Conservation (phyloP, 768 basidiomycete genomes). For the Cystoderma amianthinum region DNA sequence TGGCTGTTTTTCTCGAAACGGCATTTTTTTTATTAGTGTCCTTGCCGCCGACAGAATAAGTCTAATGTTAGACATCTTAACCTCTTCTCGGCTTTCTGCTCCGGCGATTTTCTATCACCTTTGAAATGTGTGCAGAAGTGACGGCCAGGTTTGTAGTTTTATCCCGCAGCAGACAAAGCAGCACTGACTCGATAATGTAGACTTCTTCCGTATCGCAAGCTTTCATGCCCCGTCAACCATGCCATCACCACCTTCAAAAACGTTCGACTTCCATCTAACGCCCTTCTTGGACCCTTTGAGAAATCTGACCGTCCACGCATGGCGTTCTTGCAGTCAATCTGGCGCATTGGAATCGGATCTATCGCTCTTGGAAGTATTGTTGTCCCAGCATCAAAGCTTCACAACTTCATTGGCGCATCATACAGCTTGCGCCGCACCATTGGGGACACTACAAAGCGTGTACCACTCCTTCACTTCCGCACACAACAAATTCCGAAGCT, state of each 20-base stretch:
- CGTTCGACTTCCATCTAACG: slow-evolving; percentile 20
- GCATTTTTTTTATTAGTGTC: slow-evolving; percentile 31
- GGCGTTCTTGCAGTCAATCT: slow-evolving; percentile 18
- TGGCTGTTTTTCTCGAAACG: slow-evolving; percentile 26
- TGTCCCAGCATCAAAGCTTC: slow-evolving; percentile 15
- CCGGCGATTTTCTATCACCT: slow-evolving; percentile 27
- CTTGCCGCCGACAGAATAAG: slow-evolving; percentile 25
- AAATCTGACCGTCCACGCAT: slow-evolving; percentile 5
- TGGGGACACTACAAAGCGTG: slow-evolving; percentile 8
- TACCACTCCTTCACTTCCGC: slow-evolving; percentile 25
- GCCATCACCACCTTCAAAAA: slow-evolving; percentile 26
- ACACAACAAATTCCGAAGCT: slow-evolving; percentile 35
- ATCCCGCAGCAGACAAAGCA: not conserved
- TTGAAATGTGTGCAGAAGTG: slow-evolving; percentile 29
- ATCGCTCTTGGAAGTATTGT: slow-evolving; percentile 16
- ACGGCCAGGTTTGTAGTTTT: slow-evolving; percentile 13
- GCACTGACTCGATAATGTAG: slow-evolving; percentile 5
- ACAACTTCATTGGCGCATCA: slow-evolving; percentile 15
- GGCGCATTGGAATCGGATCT: slow-evolving; percentile 23
- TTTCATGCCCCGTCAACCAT: slow-evolving; percentile 23
- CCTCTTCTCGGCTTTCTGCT: slow-evolving; percentile 29
- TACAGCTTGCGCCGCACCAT: slow-evolving; percentile 24
- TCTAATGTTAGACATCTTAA: slow-evolving; percentile 26
- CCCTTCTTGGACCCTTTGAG: slow-evolving; percentile 20
- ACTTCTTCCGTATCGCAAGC: slow-evolving; percentile 20